Conservation (phyloP, 306 rosid genomes). For the Trichosanthes cucumerina region DNA sequence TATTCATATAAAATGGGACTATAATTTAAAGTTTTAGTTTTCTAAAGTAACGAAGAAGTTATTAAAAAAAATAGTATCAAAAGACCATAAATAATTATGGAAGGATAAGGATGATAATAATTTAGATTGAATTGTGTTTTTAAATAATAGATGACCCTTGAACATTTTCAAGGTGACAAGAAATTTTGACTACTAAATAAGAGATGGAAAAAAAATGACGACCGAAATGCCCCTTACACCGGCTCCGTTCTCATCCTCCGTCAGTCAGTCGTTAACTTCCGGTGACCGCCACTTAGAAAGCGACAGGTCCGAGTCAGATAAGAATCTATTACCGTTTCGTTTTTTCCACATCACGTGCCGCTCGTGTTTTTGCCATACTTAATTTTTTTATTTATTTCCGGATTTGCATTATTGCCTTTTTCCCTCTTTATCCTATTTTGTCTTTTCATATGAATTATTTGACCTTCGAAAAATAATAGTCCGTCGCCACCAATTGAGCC, state of each 20-base stretch:
- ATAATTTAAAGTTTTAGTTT: no score
- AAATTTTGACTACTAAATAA: no score
- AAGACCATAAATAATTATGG: no score
- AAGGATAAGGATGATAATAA: neutral
- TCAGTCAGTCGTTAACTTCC: neutral
- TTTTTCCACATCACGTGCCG: slow-evolving; percentile 3
- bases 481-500: neutral
- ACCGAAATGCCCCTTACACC: neutral
- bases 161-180: no score
- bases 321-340: neutral
- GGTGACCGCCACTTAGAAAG: neutral
- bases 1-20: no score
- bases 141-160: no score
- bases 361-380: neutral
- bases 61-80: no score
- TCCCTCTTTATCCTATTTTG: neutral
- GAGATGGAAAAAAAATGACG: no score
- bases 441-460: neutral
- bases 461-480: neutral
- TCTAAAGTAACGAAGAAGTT: no score
- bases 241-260: neutral
- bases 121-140: no score
- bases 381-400: neutral
- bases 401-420: neutral
- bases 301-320: neutral